Evolutionary conservation across 2,329 filamentous ascomycete genomes (phyloP).

Genomic region (Penicillium occitanis): DNA sequence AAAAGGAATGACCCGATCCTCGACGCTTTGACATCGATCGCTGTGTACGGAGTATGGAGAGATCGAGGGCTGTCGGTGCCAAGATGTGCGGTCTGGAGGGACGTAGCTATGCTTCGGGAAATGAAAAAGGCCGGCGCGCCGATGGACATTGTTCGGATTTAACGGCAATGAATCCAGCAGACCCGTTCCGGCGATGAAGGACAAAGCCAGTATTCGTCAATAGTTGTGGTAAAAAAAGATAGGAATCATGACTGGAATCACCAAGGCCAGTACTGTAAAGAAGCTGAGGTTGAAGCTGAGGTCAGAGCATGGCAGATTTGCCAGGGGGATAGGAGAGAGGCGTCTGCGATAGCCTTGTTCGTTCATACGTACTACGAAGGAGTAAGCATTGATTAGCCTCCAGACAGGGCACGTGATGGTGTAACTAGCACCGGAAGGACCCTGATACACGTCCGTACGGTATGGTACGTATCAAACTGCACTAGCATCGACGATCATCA

Average conservation of each 20-base stretch:
- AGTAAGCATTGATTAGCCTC: not conserved
- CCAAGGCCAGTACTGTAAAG: not conserved
- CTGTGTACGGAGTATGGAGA: not conserved
- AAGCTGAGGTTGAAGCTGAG: not conserved
- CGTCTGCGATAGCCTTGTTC: not conserved
- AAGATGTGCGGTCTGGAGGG: conserved; percentile 6
- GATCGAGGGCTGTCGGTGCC: not conserved
- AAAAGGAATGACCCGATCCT: not conserved
- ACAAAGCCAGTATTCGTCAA: not conserved
- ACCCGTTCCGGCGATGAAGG: not conserved
- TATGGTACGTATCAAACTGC: conserved; percentile 6
- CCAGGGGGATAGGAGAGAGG: not conserved
- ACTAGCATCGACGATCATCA: conserved; percentile 18
- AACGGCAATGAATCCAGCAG: not conserved
- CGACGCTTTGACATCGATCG: conserved; percentile 10
- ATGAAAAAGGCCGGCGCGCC: conserved; percentile 4
- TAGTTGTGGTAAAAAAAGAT: not conserved
- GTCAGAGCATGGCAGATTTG: not conserved
- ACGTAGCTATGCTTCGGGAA: not conserved
- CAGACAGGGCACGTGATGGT: not conserved
- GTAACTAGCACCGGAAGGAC: not conserved
- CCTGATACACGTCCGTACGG: conserved; percentile 2
- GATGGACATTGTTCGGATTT: conserved; percentile 8
- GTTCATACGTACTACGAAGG: no score
- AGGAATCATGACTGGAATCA: not conserved